Evolutionary conservation across 495 filamentous ascomycete species (phyloP).

Genomic region (Penicillium psychrofluorescens): DNA sequence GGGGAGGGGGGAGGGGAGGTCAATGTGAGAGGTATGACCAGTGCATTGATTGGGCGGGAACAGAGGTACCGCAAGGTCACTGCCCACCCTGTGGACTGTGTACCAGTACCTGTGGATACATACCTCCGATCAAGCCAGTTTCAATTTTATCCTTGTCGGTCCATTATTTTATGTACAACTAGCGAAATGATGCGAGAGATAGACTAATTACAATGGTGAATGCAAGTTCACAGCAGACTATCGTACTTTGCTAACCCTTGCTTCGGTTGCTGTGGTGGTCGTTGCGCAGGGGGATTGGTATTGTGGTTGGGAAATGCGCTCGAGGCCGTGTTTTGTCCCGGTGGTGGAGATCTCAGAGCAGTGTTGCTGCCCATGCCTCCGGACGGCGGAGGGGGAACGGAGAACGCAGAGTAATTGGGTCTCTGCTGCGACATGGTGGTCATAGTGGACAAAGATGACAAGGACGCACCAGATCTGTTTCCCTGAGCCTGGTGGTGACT

Average conservation of each 20-base stretch:
- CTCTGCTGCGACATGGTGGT: slow-evolving; percentile 16
- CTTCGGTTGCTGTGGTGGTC: slow-evolving; percentile 10
- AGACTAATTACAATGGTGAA: too few species aligned
- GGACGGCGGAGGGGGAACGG: slow-evolving; percentile 38
- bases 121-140: too few species aligned
- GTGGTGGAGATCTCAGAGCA: slow-evolving; percentile 9
- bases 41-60: slow-evolving; percentile 19
- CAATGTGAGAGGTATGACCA: not conserved
- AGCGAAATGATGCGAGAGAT: too few species aligned
- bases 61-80: slow-evolving; percentile 4
- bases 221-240: slow-evolving; percentile 54
- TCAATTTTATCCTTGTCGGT: too few species aligned
- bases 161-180: too few species aligned
- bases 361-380: slow-evolving; percentile 9
- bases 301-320: slow-evolving; percentile 13
- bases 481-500: slow-evolving; percentile 9
- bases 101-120: too few species aligned
- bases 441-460: slow-evolving; percentile 23
- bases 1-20: too few species aligned
- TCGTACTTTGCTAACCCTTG: slow-evolving; percentile 74
- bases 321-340: slow-evolving; percentile 10
- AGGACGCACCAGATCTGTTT: slow-evolving; percentile 13
- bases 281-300: slow-evolving; percentile 16
- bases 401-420: slow-evolving; percentile 37
- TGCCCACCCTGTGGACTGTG: too few species aligned